These are phyloP conservation scores for Dictyostelium brefeldianum DNA, from an alignment of 78 protist genomes.

Conservation along the genomic window DNA sequence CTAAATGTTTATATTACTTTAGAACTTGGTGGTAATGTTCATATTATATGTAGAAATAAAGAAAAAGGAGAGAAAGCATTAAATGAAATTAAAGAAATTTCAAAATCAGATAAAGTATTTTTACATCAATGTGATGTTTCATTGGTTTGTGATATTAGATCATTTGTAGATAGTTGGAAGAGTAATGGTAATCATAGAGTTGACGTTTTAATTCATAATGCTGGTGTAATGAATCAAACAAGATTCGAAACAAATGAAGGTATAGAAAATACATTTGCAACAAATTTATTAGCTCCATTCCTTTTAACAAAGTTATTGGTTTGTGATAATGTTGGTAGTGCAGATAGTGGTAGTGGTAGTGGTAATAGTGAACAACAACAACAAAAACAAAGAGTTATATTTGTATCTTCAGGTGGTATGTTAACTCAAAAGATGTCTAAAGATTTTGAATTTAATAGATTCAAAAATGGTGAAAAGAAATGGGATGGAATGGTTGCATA, in stretches of 20 bases:
- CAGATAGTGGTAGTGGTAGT: not conserved
- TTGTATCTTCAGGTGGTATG: slow-evolving; percentile 65
- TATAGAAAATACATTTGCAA: slow-evolving; percentile 52
- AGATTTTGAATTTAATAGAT: slow-evolving; percentile 38
- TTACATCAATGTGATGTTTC: slow-evolving; percentile 39
- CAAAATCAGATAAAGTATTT: not conserved
- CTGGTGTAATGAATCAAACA: slow-evolving; percentile 41
- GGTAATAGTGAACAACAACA: not conserved
- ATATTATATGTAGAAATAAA: slow-evolving; percentile 60
- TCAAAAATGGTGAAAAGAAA: not conserved
- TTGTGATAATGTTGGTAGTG: not conserved
- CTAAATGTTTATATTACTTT: not conserved
- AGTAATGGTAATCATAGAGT: not conserved
- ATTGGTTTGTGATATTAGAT: not conserved
- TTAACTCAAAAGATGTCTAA: slow-evolving; percentile 38
- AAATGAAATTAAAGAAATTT: slow-evolving; percentile 19
- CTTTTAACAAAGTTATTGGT: slow-evolving; percentile 8
- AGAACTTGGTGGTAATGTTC: slow-evolving; percentile 58
- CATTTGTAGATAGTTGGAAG: slow-evolving; percentile 5
- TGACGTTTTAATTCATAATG: slow-evolving; percentile 58
- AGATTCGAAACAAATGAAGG: slow-evolving; percentile 24
- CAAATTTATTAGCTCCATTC: slow-evolving; percentile 54
- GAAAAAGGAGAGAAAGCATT: slow-evolving; percentile 60
- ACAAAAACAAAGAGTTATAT: slow-evolving; percentile 26
- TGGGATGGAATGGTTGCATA: slow-evolving; percentile 51